These are phyloP conservation scores for Luffa aegyptiaca DNA, from an alignment of 306 rosid genomes.

Conservation along the genomic window DNA sequence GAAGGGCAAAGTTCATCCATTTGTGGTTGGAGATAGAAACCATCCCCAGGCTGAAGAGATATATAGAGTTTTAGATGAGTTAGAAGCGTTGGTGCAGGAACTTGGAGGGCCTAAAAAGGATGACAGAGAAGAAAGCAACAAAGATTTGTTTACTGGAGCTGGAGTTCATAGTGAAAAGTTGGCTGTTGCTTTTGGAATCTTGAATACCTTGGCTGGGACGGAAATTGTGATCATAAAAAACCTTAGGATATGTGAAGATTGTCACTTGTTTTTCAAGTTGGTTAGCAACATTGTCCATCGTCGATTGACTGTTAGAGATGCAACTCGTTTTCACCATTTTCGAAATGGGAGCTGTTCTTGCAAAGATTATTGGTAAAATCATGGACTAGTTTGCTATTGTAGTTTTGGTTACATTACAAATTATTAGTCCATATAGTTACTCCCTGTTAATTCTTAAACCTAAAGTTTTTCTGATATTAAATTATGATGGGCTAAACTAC, in stretches of 20 bases:
- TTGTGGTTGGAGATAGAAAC: constrained; percentile 58
- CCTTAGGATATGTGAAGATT: constrained; percentile 73
- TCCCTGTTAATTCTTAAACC: too few relatives aligned
- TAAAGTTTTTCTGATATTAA: too few relatives aligned
- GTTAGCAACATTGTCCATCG: constrained; percentile 72
- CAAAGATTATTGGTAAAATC: constrained; percentile 67
- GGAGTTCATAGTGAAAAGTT: constrained; percentile 73
- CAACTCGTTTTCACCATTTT: constrained; percentile 87
- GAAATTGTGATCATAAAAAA: constrained; percentile 73
- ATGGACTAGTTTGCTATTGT: neutral
- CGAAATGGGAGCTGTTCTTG: constrained; percentile 72
- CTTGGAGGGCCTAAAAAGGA: constrained; percentile 18
- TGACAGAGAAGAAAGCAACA: constrained; percentile 21
- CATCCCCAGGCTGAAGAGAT: constrained; percentile 44
- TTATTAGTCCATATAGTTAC: neutral
- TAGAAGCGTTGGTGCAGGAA: constrained; percentile 42
- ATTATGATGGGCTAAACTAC: too few relatives aligned
- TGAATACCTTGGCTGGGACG: constrained; percentile 42
- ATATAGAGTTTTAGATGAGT: constrained; percentile 43
- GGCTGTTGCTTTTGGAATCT: constrained; percentile 60
- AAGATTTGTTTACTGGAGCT: constrained; percentile 28
- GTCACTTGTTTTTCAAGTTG: constrained; percentile 65
- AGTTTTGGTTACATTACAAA: neutral
- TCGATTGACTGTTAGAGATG: constrained; percentile 65
- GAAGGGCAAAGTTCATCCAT: constrained; percentile 56